phyloP scores from a whole-genome alignment of 2,329 filamentous ascomycete species.

The Apiospora rasikravindrae region DNA sequence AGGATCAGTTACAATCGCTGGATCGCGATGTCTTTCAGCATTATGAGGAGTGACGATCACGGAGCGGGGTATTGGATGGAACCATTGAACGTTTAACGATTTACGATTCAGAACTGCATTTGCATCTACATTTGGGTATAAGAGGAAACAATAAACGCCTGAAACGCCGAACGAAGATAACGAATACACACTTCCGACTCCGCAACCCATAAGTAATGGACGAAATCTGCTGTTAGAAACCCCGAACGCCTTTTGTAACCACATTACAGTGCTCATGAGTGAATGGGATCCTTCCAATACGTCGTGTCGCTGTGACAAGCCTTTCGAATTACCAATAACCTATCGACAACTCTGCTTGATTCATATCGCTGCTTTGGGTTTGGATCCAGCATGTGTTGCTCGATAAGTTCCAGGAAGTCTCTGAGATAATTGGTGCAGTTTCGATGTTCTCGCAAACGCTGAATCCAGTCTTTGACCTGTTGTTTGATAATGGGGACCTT shows the following conservation, averaged over 20 bases:
- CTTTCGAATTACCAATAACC: background rate
- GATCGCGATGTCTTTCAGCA: background rate
- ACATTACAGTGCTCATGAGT: too few species aligned
- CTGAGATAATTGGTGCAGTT: background rate
- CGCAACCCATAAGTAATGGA: background rate
- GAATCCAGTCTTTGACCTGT: background rate
- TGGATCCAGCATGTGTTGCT: background rate
- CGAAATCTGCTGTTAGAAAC: background rate
- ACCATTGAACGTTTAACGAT: background rate
- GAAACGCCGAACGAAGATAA: background rate
- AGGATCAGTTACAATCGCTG: background rate
- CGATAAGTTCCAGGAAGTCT: background rate
- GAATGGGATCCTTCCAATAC: background rate
- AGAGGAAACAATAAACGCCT: background rate
- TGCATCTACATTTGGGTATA: conserved; percentile 2
- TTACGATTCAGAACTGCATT: background rate
- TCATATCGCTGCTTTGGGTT: background rate
- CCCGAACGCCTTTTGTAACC: background rate
- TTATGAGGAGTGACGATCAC: background rate
- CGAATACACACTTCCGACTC: background rate
- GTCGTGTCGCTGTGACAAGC: background rate
- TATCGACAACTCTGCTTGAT: background rate
- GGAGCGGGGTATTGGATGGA: background rate
- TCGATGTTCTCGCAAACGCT: background rate
- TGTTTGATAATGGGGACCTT: background rate